Conservation (phyloP, 169 alveolate genomes). For the Prorocentrum cordatum region DNA sequence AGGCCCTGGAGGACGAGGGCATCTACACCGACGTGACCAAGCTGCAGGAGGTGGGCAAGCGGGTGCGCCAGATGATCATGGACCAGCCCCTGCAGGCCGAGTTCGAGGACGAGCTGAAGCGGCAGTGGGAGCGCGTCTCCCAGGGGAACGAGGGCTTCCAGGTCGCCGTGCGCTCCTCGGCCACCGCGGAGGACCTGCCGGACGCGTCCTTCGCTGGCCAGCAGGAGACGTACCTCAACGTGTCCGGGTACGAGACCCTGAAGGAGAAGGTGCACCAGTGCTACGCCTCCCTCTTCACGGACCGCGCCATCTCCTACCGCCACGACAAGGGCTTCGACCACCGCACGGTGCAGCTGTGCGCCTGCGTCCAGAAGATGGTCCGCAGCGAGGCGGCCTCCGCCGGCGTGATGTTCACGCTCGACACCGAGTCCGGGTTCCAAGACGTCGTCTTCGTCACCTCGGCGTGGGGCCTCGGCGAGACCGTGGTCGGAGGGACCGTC, state of each 20-base stretch:
- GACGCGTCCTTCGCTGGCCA: slow-evolving; percentile 68
- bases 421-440: slow-evolving; percentile 59
- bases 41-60: too few relatives aligned
- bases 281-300: slow-evolving; percentile 57
- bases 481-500: slow-evolving; percentile 63
- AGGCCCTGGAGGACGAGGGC: too few relatives aligned
- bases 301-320: slow-evolving; percentile 64
- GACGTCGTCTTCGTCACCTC: slow-evolving; percentile 58
- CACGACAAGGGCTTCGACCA: slow-evolving; percentile 49
- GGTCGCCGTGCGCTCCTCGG: slow-evolving; percentile 55
- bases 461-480: slow-evolving; percentile 48
- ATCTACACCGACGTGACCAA: too few relatives aligned
- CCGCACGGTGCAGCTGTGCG: slow-evolving; percentile 57
- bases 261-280: slow-evolving; percentile 54
- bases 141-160: slow-evolving; percentile 45
- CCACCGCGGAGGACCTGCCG: slow-evolving; percentile 64
- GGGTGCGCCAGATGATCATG: too few relatives aligned
- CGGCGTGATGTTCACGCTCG: slow-evolving; percentile 47
- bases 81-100: too few relatives aligned
- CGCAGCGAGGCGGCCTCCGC: slow-evolving; percentile 67
- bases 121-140: slow-evolving; percentile 58
- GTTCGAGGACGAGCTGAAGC: too few relatives aligned
- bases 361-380: slow-evolving; percentile 64
- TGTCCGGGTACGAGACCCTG: slow-evolving; percentile 43
- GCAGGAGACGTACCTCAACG: slow-evolving; percentile 66